These are phyloP conservation scores for Trichoderma polysporum DNA, from an alignment of 2,329 filamentous ascomycete genomes.

Conservation along the genomic window DNA sequence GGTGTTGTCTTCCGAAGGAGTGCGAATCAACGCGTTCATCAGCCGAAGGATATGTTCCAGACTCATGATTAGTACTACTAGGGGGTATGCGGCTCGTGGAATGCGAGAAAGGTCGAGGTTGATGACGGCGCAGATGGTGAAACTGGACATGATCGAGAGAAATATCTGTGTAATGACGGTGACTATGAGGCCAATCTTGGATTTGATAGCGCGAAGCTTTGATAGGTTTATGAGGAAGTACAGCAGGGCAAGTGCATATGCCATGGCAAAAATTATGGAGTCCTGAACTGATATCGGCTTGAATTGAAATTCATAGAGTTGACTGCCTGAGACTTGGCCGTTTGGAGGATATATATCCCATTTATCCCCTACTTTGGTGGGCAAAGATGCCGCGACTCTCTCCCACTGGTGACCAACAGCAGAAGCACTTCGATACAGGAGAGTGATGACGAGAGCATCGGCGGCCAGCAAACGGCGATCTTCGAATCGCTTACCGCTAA, in stretches of 20 bases:
- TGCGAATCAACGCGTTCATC: conserved; percentile 74
- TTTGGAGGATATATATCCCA: conserved; percentile 67
- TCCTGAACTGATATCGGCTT: conserved; percentile 69
- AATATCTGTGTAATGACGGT: conserved; percentile 69
- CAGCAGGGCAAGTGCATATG: conserved; percentile 61
- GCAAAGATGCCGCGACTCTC: conserved; percentile 54
- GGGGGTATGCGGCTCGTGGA: conserved; percentile 70
- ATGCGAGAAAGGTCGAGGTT: conserved; percentile 74
- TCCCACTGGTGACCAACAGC: conserved; percentile 67
- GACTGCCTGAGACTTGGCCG: conserved; percentile 53
- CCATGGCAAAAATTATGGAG: conserved; percentile 60
- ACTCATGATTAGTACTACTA: conserved; percentile 74
- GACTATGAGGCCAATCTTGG: conserved; percentile 68
- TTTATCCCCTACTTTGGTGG: conserved; percentile 47
- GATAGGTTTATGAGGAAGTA: conserved; percentile 69
- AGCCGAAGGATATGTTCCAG: conserved; percentile 76
- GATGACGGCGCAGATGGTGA: conserved; percentile 74
- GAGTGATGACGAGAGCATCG: conserved; percentile 75
- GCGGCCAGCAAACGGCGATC: conserved; percentile 66
- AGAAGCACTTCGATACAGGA: conserved; percentile 67
- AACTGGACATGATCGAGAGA: conserved; percentile 74
- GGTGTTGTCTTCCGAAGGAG: conserved; percentile 66
- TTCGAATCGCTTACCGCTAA: conserved; percentile 76
- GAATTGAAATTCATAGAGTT: conserved; percentile 77
- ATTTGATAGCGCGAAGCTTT: conserved; percentile 72